These are phyloP conservation scores for Candida arabinofermentans DNA, from an alignment of 805 yeast species.

Conservation along the genomic window DNA sequence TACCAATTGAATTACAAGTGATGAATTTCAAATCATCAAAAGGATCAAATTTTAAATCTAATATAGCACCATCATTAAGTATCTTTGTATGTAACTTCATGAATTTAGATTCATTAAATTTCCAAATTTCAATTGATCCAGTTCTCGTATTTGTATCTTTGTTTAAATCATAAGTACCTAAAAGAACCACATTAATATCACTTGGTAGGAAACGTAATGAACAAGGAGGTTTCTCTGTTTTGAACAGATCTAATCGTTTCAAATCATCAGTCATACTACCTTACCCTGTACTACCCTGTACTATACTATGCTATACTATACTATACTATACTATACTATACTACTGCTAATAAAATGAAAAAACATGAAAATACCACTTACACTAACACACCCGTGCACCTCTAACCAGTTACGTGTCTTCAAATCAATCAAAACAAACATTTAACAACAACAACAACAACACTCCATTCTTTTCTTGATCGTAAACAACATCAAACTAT, in stretches of 20 bases:
- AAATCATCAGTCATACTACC: background rate
- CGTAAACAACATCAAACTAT: too few relatives aligned
- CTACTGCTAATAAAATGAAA: too few relatives aligned
- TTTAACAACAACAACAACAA: too few relatives aligned
- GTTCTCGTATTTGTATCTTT: slow-evolving; percentile 43
- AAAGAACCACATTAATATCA: slow-evolving; percentile 43
- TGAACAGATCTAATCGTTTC: slow-evolving; percentile 27
- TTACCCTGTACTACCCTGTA: too few relatives aligned
- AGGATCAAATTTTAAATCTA: slow-evolving; percentile 73
- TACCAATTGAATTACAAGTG: slow-evolving; percentile 82
- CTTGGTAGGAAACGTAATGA: slow-evolving; percentile 58
- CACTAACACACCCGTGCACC: background rate
- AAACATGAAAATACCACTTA: too few relatives aligned
- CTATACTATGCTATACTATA: too few relatives aligned
- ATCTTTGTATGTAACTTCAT: too few relatives aligned
- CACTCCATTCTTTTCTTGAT: too few relatives aligned
- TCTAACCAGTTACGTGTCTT: too few relatives aligned
- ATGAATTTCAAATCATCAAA: slow-evolving; percentile 42
- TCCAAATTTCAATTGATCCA: slow-evolving; percentile 54
- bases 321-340: too few relatives aligned
- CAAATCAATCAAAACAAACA: too few relatives aligned
- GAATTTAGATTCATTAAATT: slow-evolving; percentile 17
- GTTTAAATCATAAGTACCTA: slow-evolving; percentile 82
- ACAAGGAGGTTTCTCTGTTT: slow-evolving; percentile 77
- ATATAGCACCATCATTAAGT: slow-evolving; percentile 55